Base-by-base conservation (phyloP, 257 asterid species). In the Solanum raphanifolium region DNA sequence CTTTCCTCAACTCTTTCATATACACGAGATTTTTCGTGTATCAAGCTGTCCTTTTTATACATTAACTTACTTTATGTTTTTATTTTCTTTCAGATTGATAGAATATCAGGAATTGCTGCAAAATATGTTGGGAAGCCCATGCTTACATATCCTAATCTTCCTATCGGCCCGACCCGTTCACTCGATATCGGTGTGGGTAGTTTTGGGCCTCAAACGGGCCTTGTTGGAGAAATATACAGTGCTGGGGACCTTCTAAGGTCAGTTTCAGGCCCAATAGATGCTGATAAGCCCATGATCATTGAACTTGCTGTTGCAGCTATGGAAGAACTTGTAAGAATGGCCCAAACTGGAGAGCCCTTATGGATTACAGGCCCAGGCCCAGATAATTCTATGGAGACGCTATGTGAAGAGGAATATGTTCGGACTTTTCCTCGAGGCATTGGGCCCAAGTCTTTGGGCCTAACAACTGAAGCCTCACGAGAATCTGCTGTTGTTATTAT, bases 401-500 rank as follows among this genome's bases (percentile, higher is more conserved):
- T 97, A 86, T 88, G 89, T 27, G 98, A 95, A 74, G 98, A 96
- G 20, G 99, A 97, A 90, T 97, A 97, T 20, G 52, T 91, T 11
- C 73, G 96, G 87, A 88, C 92, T 5, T 95, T 97, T 88, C 98
- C 99, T 39, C 93, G 98, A 25, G 99, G 99, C n/a, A 95, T 97
- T 15, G 99, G 98, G 83, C 99, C 98, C 2, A 96, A 94, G 83
- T 94, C 98, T 0, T 46, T 94, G 90, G 98, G 99, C 20, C 89
- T 94, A 90, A 94, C 91, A 87, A 92, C 99, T 15, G 99, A 97
- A 91, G 99, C 99, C 3, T 96, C 99, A 0, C 85, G 98, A 12
- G 98, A 95, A 88, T 91, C 99, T 1, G 91, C 97, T 76, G 99
- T 97, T 41, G 98, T 97, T 89, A 97, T 96, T 41, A 96, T 96